Percentiles rank a stretch among this genome's conserved stretches.
Evolutionary conservation across 257 asterid genomes (phyloP).

Genomic region (Rauvolfia tetraphylla): DNA sequence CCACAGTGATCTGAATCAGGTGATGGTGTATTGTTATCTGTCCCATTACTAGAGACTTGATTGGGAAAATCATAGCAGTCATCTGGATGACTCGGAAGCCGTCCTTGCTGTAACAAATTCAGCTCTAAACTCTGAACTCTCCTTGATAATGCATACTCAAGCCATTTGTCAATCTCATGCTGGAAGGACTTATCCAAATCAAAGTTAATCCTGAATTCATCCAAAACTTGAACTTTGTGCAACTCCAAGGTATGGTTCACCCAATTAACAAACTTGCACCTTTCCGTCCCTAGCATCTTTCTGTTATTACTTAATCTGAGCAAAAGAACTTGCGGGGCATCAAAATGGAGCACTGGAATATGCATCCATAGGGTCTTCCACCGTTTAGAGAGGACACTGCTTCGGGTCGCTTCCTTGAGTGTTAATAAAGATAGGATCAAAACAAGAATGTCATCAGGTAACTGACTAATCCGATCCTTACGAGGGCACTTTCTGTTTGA

Average conservation of each 20-base stretch:
- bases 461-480: conserved; percentile 9
- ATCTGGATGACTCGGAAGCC: no score
- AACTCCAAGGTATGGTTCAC: neutral
- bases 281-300: neutral
- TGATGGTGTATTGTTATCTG: no score
- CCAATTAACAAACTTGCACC: neutral
- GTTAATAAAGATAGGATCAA: conserved; percentile 4
- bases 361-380: conserved; percentile 10
- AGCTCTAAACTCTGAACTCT: neutral
- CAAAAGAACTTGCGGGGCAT: neutral
- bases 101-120: neutral
- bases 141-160: conserved; percentile 9
- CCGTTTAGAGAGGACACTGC: conserved; percentile 11
- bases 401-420: conserved; percentile 6
- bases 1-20: neutral
- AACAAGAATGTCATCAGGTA: conserved; percentile 18
- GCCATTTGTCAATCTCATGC: conserved; percentile 9
- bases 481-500: no score
- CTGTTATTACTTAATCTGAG: no score
- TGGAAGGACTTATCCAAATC: neutral
- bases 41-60: no score
- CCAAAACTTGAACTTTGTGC: neutral
- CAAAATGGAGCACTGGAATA: conserved; percentile 8
- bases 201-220: neutral
- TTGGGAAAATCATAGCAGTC: neutral